phyloP scores from a whole-genome alignment of 1,139 yeast species.

The Candida sp. region DNA sequence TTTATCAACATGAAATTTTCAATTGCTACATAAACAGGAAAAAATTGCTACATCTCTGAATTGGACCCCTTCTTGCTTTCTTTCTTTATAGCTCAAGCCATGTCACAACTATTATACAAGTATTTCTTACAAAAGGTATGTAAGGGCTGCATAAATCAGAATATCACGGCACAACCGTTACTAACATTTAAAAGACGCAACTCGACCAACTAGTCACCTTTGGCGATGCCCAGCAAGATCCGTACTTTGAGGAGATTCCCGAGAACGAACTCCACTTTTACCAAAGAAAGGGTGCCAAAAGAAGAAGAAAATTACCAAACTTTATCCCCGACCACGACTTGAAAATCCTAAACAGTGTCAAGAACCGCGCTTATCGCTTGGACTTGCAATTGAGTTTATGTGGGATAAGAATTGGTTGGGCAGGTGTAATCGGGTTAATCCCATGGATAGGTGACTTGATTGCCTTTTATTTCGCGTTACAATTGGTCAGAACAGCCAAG shows the following conservation, averaged over 20 bases:
- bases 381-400: constrained; percentile 46
- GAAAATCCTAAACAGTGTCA: constrained; percentile 29
- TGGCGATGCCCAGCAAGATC: constrained; percentile 45
- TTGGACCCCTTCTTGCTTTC: too few relatives aligned
- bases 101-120: constrained; percentile 24
- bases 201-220: constrained; percentile 36
- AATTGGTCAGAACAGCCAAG: constrained; percentile 32
- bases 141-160: too few relatives aligned
- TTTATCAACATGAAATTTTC: neutral
- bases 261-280: constrained; percentile 48
- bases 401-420: constrained; percentile 46
- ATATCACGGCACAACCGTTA: too few relatives aligned
- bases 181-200: constrained; percentile 27
- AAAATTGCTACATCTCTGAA: neutral
- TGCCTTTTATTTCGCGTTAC: constrained; percentile 42
- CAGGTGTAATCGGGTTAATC: constrained; percentile 40
- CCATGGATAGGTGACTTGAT: constrained; percentile 43
- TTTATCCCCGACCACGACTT: constrained; percentile 38
- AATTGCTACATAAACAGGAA: neutral
- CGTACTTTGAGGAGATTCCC: constrained; percentile 55
- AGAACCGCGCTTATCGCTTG: constrained; percentile 41
- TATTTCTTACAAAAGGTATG: constrained; percentile 30
- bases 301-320: constrained; percentile 46
- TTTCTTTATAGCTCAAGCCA: constrained; percentile 3
- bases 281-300: constrained; percentile 49